Evolutionary conservation across 2,329 filamentous ascomycete genomes (phyloP), one percentile per base, ranked within the genome.

Genomic region (Botrytis fragariae): DNA sequence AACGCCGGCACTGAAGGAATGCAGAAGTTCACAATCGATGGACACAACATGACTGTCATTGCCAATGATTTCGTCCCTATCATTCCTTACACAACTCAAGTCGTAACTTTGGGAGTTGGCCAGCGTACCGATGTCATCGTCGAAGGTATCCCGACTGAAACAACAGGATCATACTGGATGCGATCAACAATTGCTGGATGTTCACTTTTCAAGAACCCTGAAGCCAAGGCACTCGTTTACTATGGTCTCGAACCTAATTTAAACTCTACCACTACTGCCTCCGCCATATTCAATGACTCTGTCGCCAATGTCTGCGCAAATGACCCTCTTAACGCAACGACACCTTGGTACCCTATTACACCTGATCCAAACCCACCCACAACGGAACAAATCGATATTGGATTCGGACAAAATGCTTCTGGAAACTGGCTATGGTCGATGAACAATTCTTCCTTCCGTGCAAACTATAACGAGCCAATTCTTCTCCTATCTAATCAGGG

Each of bases 1-100:
- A 87, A 87, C 76, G 81, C 80, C 16, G 86, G 76, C 77, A 81
- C 89, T 16, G 77, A 77, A 45, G 76, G 59, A 25, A 75, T 79
- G 3, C 88, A 88, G 82, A 85, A 86, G 4, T 79, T 84, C 7
- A 79, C 84, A 1, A 83, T 82, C 37, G 85, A 88, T 69, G 86
- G 85, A 1, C 79, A 86, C 71, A 89, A 85, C 5, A 77, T 89
- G 3, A 91, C 90, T 0, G 87, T 86, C 9, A 84, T 93, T 67
- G 90, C 91, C 81, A 93, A 93, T 79, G 85, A 91, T 62, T 80
- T 84, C 20, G 87, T 90, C 0, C 87, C 88, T 1, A 83, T 91
- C 18, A 78, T 87, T 71, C 90, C 91, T 0, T 93, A 91, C 79
- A 83, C 86, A 2, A 89, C 89, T 0, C 83, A 87, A 18, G 72